Base-by-base conservation (phyloP, 106 monocot species). In the Alisma plantagoaquatica region DNA sequence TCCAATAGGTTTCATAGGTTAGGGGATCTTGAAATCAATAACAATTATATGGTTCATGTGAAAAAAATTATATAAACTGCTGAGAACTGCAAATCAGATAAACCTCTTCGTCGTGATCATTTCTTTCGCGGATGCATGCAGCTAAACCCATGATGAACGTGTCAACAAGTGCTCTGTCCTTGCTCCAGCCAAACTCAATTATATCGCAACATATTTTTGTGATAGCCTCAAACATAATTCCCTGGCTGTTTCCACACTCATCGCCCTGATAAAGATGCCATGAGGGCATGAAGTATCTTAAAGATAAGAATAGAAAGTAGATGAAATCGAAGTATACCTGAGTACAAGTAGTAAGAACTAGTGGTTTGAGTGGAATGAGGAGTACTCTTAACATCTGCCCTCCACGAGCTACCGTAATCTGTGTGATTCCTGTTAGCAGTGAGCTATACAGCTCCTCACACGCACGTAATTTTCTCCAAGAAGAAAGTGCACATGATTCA, bases 101-200 rank as follows among this genome's bases (percentile, higher is more conserved):
- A 28, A 96, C 94, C 88, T 81, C 71, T 28, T 96, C 84, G 27
- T 85, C 79, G 70, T 85, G 78, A 53, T 98, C 84, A 74, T 89
- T 89, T 18, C 96, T 63, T 65, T 89, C 96, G 35, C 96, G 88
- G 63, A 98, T 71, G 50, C 76, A 85, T 23, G 89, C 62, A 74
- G 96, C 89, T 54, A 98, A 72, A 53, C 89, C 84, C 96, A 98
- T 98, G 53, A 98, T 78, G 64, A 89, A 98, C 53, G 96, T 98
- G 66, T 98, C 96, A 22, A 98, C 89, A 41, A 89, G 89, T 19
- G 84, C 76, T 71, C 88, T 89, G 54, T 98, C 96, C 42, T 76
- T 89, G 64, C 66, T 78, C 96, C 96, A 96, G 24, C 89, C 96
- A 79, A 89, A 98, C 70, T 98, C 84, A 73, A 98, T 82, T 65